Percentiles rank a stretch among this genome's conserved stretches.
Evolutionary conservation across 1,139 yeast genomes (phyloP).

Genomic region (Maudiozyma humilis): DNA sequence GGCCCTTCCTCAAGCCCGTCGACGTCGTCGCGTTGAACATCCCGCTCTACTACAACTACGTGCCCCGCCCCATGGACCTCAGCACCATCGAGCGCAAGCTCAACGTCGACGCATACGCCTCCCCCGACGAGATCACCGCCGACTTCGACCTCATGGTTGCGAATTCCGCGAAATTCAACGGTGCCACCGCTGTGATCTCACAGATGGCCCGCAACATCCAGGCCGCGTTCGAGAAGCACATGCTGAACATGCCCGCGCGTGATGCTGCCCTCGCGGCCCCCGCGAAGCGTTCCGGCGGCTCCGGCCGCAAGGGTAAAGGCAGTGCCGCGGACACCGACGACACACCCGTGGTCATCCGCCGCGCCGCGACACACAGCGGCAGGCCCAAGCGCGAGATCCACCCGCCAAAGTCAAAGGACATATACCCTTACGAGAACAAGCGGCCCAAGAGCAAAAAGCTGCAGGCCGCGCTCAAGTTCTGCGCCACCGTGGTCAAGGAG

Average conservation of each 20-base stretch:
- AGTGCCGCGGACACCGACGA: conserved; percentile 20
- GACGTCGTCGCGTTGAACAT: conserved; percentile 82
- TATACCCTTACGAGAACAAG: conserved; percentile 60
- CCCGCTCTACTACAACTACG: conserved; percentile 80
- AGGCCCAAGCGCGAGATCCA: conserved; percentile 94
- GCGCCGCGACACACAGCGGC: conserved; percentile 50
- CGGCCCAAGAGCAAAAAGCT: conserved; percentile 88
- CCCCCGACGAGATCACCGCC: conserved; percentile 56
- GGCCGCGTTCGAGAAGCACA: conserved; percentile 87
- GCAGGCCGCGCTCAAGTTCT: conserved; percentile 83
- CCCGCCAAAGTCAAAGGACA: conserved; percentile 91
- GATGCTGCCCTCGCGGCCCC: conserved; percentile 35
- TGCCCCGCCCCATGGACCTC: conserved; percentile 87
- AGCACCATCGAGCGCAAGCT: conserved; percentile 83
- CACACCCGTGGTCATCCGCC: conserved; percentile 40
- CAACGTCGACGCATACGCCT: conserved; percentile 57
- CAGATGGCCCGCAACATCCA: conserved; percentile 87
- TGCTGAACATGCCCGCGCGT: conserved; percentile 82
- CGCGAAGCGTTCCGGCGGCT: neutral
- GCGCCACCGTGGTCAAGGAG: conserved; percentile 76
- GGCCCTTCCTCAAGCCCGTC: conserved; percentile 83
- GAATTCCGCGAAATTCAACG: conserved; percentile 81
- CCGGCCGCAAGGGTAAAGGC: conserved; percentile 1
- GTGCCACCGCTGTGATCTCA: conserved; percentile 72
- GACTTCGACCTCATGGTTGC: conserved; percentile 82